A percentile compares a stretch with the other conserved stretches of the same genome.
phyloP scores from a whole-genome alignment of 169 alveolate species.

The Eimeria tenella region DNA sequence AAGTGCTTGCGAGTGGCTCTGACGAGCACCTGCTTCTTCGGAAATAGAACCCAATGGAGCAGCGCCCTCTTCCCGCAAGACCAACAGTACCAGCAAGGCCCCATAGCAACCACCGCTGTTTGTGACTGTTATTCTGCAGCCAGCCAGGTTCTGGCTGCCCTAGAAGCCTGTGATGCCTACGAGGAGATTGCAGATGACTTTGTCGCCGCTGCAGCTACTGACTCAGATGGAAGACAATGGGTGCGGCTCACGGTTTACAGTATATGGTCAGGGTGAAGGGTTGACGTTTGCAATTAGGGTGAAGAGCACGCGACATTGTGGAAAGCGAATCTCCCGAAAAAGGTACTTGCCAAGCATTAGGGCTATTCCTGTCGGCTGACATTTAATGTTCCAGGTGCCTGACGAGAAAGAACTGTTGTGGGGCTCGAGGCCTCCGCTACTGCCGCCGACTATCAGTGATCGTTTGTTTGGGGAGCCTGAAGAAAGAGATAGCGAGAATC shows the following conservation, averaged over 20 bases:
- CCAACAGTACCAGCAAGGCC: not conserved
- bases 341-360: not conserved
- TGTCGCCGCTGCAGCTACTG: not conserved
- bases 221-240: not conserved
- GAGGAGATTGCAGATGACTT: conserved; percentile 51
- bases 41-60: not conserved
- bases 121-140: not conserved
- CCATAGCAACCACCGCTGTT: not conserved
- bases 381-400: not conserved
- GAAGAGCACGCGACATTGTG: too few relatives aligned
- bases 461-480: not conserved
- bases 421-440: conserved; percentile 22
- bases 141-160: conserved; percentile 19
- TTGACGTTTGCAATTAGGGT: not conserved
- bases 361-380: too few relatives aligned
- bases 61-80: not conserved
- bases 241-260: conserved; percentile 1
- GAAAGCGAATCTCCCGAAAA: too few relatives aligned
- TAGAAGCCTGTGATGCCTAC: conserved; percentile 16
- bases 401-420: conserved; percentile 35
- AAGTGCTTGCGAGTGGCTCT: not conserved
- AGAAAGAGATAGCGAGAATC: not conserved
- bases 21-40: not conserved
- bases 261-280: conserved; percentile 19
- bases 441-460: not conserved